Base-by-base conservation (phyloP, 1,284 basidiomycete species). In the Cronartium ribicola region DNA sequence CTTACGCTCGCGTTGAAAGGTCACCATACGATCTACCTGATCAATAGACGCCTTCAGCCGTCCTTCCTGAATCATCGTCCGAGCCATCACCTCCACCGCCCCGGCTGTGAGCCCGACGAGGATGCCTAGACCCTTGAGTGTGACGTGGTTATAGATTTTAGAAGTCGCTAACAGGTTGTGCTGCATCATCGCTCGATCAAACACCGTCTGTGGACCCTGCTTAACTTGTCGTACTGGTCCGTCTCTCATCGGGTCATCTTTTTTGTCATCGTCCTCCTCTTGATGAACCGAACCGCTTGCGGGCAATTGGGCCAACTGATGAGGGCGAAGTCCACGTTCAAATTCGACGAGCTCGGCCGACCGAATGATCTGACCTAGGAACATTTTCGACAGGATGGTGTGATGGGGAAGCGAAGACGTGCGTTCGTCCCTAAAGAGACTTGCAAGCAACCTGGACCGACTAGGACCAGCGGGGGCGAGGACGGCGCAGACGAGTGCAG, bases 391-490 rank as follows among this genome's bases (percentile, higher is more conserved):
- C 37, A 99, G 87, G 81, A 98, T 94, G 79, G 90, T 91, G 81
- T 89, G 89, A 37, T 92, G 89, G 13, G 89, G 87, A 13, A 94
- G 86, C 22, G 90, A 87, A 13, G 85, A 79, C 0, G 92, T 89
- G 44, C 96, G 89, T 80, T 98, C 94, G 81, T 99, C 96, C 63
- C 95, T 87, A 81, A 92, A 94, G 67, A 98, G 86, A 36, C 92
- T 89, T 5, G 93, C 91, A 66, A 99, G 87, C 6, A 97, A 86
- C 46, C 95, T 88, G 20, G 93, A 93, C 51, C 96, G 89, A 80
- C 93, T 92, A 3, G 95, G 94, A 0, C 96, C 96, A 29, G 96
- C 94, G 0, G 95, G 94, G 0, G 94, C 94, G n/a, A 98, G 87
- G 73, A 99, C 92, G 5, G 92, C 92, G 79, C 94, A 95, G 0